Base-by-base conservation (phyloP, 2,329 filamentous ascomycete genomes). In the Eurotiales sp. region DNA sequence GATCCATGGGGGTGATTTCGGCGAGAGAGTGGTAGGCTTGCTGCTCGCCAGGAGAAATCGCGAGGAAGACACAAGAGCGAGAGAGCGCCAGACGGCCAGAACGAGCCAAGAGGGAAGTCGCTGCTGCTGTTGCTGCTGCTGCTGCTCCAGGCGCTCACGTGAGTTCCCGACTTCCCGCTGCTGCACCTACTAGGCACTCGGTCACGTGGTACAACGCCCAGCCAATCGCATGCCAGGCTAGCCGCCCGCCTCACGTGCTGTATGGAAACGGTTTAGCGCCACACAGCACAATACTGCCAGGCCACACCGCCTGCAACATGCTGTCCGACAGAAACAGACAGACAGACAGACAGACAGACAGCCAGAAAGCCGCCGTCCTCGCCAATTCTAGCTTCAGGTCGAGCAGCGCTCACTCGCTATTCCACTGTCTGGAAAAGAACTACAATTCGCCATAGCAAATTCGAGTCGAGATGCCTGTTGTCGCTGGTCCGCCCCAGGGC, bases 401-500 rank as follows among this genome's bases (percentile, higher is more conserved):
- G 34, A 37, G 34, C 34, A 19, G 34, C 21, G 34, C 21, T 15
- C 37, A 22, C 25, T 40, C 8, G 30, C 32, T n/a, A 45, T 14
- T 49, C 29, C 15, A 25, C 36, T 49, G 27, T 40, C 32, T 42
- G 23, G 10, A 29, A 49, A 27, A 39, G 22, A 42, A n/a, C n/a
- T n/a, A n/a, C n/a, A n/a, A 11, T n/a, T 12, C 21, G 8, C 15
- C 19, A 29, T 36, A 36, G 14, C 11, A 19, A 11, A 19, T 19
- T n/a, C 17, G 23, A 34, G 7, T 25, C 44, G 29, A 72, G 53
- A 83, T 83, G 80, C 80, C 80, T 53, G 72, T 75, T 42, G 75
- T 84, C 63, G 80, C 79, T 62, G 76, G 76, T 57, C 76, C 80
- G 60, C 67, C 68, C 49, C 69, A 67, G 54, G 71, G 70, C 54